phyloP scores from a whole-genome alignment of 129 eudicot species.

The Erigeron canadensis region DNA sequence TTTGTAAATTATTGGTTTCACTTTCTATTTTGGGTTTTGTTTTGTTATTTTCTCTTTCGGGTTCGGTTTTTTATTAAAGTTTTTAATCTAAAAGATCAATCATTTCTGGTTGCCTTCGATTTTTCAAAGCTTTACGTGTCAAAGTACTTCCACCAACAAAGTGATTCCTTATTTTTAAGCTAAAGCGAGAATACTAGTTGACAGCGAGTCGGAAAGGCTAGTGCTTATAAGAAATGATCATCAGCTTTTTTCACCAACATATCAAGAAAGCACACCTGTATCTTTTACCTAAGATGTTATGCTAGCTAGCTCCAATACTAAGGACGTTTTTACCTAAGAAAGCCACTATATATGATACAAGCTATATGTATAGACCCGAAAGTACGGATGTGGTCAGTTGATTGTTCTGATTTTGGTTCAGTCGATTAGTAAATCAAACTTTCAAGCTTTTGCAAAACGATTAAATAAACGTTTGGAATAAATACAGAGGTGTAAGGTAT shows the following conservation, averaged over 20 bases:
- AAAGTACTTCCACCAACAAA: background rate
- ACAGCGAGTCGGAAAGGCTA: background rate
- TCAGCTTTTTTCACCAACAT: background rate
- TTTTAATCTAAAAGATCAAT: too few species aligned
- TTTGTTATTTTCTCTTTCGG: too few species aligned
- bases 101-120: background rate
- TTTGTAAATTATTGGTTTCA: too few species aligned
- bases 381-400: background rate
- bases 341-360: background rate
- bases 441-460: background rate
- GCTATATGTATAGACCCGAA: background rate
- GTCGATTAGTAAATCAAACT: background rate
- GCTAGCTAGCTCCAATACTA: too few species aligned
- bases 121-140: background rate
- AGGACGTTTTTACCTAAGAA: too few species aligned
- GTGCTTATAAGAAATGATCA: background rate
- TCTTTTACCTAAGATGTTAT: conserved; percentile 6
- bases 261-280: background rate
- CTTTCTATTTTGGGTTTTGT: too few species aligned
- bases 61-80: too few species aligned
- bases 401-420: background rate
- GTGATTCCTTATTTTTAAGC: conserved; percentile 6
- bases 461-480: background rate
- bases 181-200: background rate
- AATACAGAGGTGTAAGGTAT: background rate